Evolutionary conservation across 257 asterid species (phyloP).

Genomic region (Paulownia fortunei): DNA sequence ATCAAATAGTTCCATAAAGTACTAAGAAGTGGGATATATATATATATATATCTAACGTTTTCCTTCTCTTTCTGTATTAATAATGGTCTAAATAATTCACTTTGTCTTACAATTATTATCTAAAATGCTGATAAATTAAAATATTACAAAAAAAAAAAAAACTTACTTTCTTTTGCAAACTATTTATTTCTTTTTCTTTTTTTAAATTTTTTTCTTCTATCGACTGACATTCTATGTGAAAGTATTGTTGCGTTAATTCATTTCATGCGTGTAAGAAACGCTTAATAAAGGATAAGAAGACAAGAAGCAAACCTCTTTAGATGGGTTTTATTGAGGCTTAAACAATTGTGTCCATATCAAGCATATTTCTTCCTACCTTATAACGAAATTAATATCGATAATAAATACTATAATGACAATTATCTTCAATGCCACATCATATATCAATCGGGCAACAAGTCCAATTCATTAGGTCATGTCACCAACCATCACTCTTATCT

Average conservation of each 20-base stretch:
- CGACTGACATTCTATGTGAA: not conserved
- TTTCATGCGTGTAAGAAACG: not conserved
- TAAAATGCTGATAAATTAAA: no score
- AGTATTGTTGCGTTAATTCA: not conserved
- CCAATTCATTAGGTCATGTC: slow-evolving; percentile 18
- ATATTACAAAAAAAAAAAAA: no score
- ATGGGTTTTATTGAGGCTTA: not conserved
- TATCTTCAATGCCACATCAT: not conserved
- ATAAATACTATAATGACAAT: not conserved
- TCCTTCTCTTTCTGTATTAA: no score
- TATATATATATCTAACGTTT: no score
- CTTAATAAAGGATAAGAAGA: not conserved
- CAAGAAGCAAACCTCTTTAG: not conserved
- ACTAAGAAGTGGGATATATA: no score
- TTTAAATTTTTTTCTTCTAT: not conserved
- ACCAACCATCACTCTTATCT: slow-evolving; percentile 15
- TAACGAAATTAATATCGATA: not conserved
- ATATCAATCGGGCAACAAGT: not conserved
- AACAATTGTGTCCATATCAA: not conserved
- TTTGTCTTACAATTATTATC: no score
- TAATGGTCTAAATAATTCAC: no score
- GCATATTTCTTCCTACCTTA: not conserved
- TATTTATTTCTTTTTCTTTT: not conserved
- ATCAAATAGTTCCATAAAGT: no score
- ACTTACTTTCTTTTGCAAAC: not conserved